Conservation (phyloP, 2,329 filamentous ascomycete species). For the Aspergillus niger region DNA sequence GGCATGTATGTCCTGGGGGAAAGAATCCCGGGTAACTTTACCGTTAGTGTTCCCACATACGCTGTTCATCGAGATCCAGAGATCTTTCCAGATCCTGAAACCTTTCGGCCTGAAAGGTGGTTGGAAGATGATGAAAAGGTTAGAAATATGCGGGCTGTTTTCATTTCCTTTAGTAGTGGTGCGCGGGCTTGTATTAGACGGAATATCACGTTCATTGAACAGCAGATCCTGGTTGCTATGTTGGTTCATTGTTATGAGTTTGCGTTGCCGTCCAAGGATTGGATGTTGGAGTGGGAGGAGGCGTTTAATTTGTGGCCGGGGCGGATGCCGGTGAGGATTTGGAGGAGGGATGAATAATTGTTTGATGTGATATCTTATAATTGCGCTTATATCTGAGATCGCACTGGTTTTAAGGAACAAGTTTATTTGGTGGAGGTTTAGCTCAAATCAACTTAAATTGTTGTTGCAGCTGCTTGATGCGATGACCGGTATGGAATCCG, state of each 20-base stretch:
- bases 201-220: neutral
- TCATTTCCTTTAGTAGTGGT: neutral
- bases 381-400: no score
- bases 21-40: neutral
- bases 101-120: neutral
- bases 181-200: neutral
- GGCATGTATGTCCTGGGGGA: neutral
- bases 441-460: neutral
- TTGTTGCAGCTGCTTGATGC: neutral
- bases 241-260: neutral
- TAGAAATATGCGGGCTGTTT: neutral
- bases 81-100: neutral
- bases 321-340: neutral
- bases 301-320: neutral
- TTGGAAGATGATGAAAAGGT: neutral
- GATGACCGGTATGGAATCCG: neutral
- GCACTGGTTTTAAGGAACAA: no score
- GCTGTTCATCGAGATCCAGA: neutral
- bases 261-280: neutral
- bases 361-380: no score
- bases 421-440: neutral
- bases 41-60: neutral
- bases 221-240: neutral
- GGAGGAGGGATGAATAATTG: neutral
- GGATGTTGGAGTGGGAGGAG: neutral